Evolutionary conservation across 192 early-diverging fungal species (phyloP), one percentile per base, ranked within the genome.

Genomic region (Entophlyctis luteolus): DNA sequence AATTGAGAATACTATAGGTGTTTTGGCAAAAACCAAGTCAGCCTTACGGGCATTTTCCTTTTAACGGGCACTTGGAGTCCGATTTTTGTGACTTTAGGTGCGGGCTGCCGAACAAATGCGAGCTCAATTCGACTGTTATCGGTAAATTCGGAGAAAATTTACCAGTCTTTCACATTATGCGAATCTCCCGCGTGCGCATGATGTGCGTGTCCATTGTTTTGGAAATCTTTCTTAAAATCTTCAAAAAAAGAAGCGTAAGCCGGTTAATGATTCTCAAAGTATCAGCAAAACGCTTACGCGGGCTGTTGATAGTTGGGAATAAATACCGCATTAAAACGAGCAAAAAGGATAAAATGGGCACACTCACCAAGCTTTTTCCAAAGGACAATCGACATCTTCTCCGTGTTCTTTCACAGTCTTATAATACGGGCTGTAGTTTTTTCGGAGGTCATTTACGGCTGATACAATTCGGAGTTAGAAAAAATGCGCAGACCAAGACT

Each of bases 341-440:
- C 20, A 45, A 20, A 20, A 45, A 45, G 20, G 42, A 20, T 45
- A 45, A 45, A 20, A 45, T 45, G 42, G 42, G n/a, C 10, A 45
- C 1, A 60, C 58, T 42, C 18, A 60, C 58, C 58, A 60, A 3
- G 58, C 39, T 45, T 60, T 60, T 60, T 60, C 58, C 18, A 60
- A 28, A 14, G 58, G 58, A 31, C 58, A 60, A 45, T 60, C 58
- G 18, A 60, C 2, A 1, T n/a, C 23, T 28, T 38, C 6, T 6
- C 58, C 58, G 25, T 60, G 58, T 22, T n/a, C 20, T 22, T 60
- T 60, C 8, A 60, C 35, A 36, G 58, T 60, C 20, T 60, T 46
- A 31, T 60, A 60, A 31, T 60, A 60, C 35, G 58, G 58, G 25
- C 58, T 60, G 20, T 14, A 27, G 14, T 28, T 16, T 53, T 45